Evolutionary conservation across 305 asterid genomes (phyloP), one percentile per base, ranked within the genome.

Genomic region (Rubia peregrina): DNA sequence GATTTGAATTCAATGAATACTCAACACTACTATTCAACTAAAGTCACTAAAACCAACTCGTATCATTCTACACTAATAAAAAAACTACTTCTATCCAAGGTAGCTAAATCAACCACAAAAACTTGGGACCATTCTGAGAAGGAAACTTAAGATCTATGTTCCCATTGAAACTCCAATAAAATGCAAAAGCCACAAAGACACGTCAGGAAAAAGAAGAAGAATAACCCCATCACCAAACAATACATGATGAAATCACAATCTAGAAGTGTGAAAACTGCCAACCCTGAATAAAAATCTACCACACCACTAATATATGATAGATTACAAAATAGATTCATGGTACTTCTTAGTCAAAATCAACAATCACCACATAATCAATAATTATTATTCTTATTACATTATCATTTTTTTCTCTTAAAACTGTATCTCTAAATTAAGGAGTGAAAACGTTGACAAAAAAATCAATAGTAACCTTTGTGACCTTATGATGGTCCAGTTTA

Each of bases 91-190:
- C n/a, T n/a, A n/a, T n/a, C n/a, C 30, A 26, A 26, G 30, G 30
- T 26, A 26, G 30, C 2, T 26, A 26, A 26, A 26, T 26, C 30
- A 2, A 26, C 30, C 2, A 26, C 30, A 26, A 26, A 26, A 26
- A 26, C 30, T 0, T 26, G 30, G 72, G 61, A 48, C 72, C 30
- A n/a, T 41, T 86, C 57, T 88, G 90, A 3, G 95, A 75, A 76
- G 87, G 96, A 78, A 91, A 79, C 80, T 85, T 85, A 30, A 91
- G 94, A 24, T 84, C 88, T 5, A 85, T 16, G 98, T 83, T 56
- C 96, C 98, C 96, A 91, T 88, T 33, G 95, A 89, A 67, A 95
- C 96, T 17, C 96, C 96, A 33, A 89, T 81, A 82, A 91, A 91
- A 95, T 91, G 92, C 75, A 51, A 61, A 6, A 44, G 19, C 9